Base-by-base conservation (phyloP, 106 monocot genomes). In the Allium fistulosum region DNA sequence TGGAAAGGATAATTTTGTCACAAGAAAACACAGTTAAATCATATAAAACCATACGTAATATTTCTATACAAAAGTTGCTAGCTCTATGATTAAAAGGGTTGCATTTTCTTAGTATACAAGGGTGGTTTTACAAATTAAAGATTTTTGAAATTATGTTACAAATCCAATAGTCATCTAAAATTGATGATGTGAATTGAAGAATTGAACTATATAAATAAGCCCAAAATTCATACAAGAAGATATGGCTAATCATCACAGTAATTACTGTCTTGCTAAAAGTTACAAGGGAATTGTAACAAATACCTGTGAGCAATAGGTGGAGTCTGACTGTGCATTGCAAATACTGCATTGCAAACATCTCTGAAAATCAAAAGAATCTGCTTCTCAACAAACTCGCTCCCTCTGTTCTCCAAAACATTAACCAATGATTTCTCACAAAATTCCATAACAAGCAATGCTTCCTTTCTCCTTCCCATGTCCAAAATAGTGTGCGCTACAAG, bases 231-330 rank as follows among this genome's bases (percentile, higher is more conserved):
- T 53, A 45, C 26, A 7, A 15, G 51, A 52, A 46, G 2, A 68
- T 55, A 13, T 45, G 45, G 46, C 8, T 53, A 28, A 15, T 37
- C 18, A 68, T 57, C 37, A 57, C 14, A 68, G 3, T 5, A 68
- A 26, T 57, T 52, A 26, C 8, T 0, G 15, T 46, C n/a, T 14
- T 13, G 12, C 48, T 46, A 48, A 66, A 66, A 11, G 7, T 6
- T 17, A 49, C n/a, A n/a, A 52, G 17, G 17, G 9, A 51, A 61
- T 11, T 37, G 2, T 37, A 37, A 37, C 37, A 37, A 37, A 59
- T 79, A 99, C 99, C 99, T 87, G 70, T 99, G 99, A 65, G 99
- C 99, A 77, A 93, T 83, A 10, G 93, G 93, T 14, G 99, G 90
- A 8, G 93, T 83, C 62, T 90, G 93, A 75, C 81, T 80, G 76